Conservation (phyloP, 176 grass and related monocot species). For the Pharus latifolius region DNA sequence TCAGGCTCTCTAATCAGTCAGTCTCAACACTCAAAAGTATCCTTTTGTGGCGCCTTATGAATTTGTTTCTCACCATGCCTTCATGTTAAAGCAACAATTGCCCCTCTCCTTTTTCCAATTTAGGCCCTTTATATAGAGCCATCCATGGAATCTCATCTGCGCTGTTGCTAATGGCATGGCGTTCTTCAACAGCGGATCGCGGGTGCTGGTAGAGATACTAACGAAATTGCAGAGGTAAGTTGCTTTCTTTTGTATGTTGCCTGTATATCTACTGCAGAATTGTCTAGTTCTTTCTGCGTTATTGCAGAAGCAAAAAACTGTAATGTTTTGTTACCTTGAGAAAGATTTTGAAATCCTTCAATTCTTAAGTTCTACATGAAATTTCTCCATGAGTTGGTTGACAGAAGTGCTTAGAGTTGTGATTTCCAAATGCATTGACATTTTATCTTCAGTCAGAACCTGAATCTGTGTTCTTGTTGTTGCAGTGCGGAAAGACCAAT, state of each 20-base stretch:
- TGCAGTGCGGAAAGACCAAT: conserved; percentile 46
- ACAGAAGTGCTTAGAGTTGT: not conserved
- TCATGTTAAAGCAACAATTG: conserved; percentile 23
- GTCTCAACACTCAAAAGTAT: conserved; percentile 8
- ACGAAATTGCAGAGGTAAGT: conserved; percentile 59
- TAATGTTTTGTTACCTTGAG: not conserved
- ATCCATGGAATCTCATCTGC: not conserved
- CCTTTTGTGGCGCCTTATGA: conserved; percentile 2
- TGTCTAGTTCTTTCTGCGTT: not conserved
- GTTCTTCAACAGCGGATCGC: conserved; percentile 62
- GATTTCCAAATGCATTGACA: not conserved
- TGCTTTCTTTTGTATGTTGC: not conserved
- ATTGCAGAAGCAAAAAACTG: not conserved
- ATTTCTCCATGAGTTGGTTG: not conserved
- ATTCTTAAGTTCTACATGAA: not conserved
- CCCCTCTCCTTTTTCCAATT: not conserved
- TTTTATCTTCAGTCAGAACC: not conserved
- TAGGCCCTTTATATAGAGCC: conserved; percentile 4
- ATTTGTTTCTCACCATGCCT: conserved; percentile 9
- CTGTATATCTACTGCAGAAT: not conserved
- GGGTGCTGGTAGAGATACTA: conserved; percentile 49
- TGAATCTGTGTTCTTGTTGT: not conserved
- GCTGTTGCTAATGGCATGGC: conserved; percentile 37
- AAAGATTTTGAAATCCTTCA: not conserved
- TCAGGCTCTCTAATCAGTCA: conserved; percentile 22